Conservation (phyloP, 768 basidiomycete genomes). For the Tubosaeta brunneosetosa region DNA sequence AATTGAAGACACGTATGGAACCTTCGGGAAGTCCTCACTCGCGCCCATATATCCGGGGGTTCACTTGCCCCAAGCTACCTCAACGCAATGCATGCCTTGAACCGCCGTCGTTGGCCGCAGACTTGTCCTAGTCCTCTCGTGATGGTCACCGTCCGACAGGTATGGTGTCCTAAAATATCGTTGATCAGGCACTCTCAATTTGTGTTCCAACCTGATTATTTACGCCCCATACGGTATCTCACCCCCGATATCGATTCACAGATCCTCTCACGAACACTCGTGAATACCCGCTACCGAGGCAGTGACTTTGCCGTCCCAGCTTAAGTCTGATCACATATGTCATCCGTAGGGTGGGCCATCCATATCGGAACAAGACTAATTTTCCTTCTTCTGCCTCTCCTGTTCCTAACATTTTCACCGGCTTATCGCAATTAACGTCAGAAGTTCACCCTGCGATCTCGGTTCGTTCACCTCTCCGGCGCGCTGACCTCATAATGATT, state of each 20-base stretch:
- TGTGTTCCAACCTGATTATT: constrained; percentile 4
- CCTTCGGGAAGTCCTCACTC: background rate
- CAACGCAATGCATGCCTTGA: background rate
- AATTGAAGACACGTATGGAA: background rate
- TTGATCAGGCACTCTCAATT: constrained; percentile 16
- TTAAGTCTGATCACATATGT: constrained; percentile 12
- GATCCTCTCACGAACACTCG: constrained; percentile 23
- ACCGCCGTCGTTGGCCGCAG: background rate
- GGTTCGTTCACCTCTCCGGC: constrained; percentile 2
- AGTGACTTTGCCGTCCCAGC: background rate
- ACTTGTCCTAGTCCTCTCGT: background rate
- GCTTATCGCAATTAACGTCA: constrained; percentile 21
- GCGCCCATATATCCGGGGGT: background rate
- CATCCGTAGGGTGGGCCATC: constrained; percentile 7
- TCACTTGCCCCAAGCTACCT: background rate
- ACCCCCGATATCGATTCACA: constrained; percentile 13
- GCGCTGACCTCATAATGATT: constrained; percentile 2
- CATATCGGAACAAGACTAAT: constrained; percentile 15
- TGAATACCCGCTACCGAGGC: background rate
- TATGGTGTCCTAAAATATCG: constrained; percentile 17
- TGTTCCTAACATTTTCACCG: constrained; percentile 2
- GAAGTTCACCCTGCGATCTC: constrained; percentile 5
- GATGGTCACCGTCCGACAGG: constrained; percentile 1
- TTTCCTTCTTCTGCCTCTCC: constrained; percentile 7
- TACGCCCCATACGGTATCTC: constrained; percentile 5